These are phyloP conservation scores for Micromonas pusilla DNA, from an alignment of 139 green algal species.

Conservation along the genomic window DNA sequence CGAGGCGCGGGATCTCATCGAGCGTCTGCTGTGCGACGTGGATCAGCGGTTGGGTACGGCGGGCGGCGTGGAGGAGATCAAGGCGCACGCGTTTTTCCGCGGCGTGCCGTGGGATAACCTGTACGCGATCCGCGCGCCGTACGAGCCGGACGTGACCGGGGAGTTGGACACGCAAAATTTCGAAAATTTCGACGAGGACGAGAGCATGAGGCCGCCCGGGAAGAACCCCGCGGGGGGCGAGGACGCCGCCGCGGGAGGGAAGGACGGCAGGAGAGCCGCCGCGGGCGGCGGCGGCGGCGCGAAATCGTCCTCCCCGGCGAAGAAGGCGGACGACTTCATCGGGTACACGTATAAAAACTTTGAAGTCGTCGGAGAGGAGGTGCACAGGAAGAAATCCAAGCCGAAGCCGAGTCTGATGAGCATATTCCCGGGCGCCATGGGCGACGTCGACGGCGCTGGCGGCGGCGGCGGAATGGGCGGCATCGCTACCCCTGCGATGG, in stretches of 20 bases:
- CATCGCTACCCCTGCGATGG: no score
- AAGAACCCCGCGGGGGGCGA: not conserved
- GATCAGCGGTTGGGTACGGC: conserved; percentile 79
- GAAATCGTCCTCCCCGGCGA: not conserved
- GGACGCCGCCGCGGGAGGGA: not conserved
- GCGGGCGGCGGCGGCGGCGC: not conserved
- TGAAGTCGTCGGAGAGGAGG: conserved; percentile 59
- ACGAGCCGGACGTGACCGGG: conserved; percentile 66
- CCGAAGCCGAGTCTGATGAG: not conserved
- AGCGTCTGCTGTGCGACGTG: conserved; percentile 86
- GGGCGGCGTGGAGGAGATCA: conserved; percentile 55
- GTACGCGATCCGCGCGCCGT: conserved; percentile 58
- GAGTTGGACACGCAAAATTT: conserved; percentile 97
- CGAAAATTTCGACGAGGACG: conserved; percentile 87
- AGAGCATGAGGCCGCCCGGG: conserved; percentile 27
- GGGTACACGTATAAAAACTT: conserved; percentile 98
- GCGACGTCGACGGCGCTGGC: no score
- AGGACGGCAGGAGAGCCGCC: not conserved
- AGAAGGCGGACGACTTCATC: conserved; percentile 84
- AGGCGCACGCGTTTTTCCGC: conserved; percentile 87
- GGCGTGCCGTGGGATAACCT: conserved; percentile 77
- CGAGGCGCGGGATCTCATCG: conserved; percentile 78
- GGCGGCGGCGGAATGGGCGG: no score
- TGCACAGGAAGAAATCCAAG: conserved; percentile 17
- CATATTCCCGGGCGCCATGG: not conserved